Base-by-base conservation (phyloP, 441 rosid species). In the Arabidopsis lyrata region DNA sequence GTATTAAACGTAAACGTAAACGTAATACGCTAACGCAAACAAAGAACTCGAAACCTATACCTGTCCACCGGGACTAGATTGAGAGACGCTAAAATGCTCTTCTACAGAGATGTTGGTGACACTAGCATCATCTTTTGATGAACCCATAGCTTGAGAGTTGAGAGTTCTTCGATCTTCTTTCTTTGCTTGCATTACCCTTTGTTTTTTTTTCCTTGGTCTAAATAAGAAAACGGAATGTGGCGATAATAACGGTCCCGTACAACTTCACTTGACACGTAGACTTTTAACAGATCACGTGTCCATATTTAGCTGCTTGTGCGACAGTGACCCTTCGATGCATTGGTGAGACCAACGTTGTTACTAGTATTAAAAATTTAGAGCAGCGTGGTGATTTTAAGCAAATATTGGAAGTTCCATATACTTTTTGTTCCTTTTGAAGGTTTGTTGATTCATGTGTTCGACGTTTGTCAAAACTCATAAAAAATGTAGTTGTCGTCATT, bases 81-180 rank as follows among this genome's bases (percentile, higher is more conserved):
- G 79, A 3, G 75, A 69, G 66, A 69, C 36, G 18, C 71, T 76
- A n/a, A 18, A 39, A 48, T 63, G 80, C 20, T 76, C 62, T 34
- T 76, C 80, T 8, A 70, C 49, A 8, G 66, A 76, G n/a, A 63
- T 34, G 35, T 68, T 62, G 2, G 74, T 44, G 53, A 54, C 1
- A 35, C 11, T 70, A 15, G 12, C 48, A 35, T 5, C 52, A 54
- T 68, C 65, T 10, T 68, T 63, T 6, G 57, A 5, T 44, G 78
- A 55, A 15, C 42, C 27, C 74, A 75, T 75, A 22, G 36, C 12
- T 12, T 54, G 4, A 29, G 31, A 29, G 5, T 3, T 7, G 2
- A 48, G 6, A 18, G 22, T 71, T 49, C 13, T 16, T 61, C 15
- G 8, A 50, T 45, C 45, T 42, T 61, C 10, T 29, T 64, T 35